Percentiles rank a stretch among this genome's conserved stretches.
Conservation (phyloP, 257 asterid species). For the Prunella vulgaris region DNA sequence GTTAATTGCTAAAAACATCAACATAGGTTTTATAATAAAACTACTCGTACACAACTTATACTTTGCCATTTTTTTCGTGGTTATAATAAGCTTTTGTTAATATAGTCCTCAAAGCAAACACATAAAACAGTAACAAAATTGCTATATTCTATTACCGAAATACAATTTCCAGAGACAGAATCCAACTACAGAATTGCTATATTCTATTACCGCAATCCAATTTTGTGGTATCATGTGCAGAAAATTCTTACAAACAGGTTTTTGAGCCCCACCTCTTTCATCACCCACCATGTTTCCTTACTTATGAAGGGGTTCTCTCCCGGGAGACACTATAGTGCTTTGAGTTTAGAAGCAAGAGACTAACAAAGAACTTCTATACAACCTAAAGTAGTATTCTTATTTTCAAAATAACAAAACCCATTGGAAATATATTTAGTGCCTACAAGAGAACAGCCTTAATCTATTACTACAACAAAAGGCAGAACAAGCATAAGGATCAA, state of each 20-base stretch:
- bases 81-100: no score
- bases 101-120: no score
- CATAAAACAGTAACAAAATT: no score
- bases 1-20: no score
- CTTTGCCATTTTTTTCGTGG: no score
- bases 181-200: no score
- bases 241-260: not conserved
- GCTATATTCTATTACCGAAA: no score
- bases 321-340: not conserved
- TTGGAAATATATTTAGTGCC: no score
- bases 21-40: no score
- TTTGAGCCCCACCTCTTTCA: not conserved
- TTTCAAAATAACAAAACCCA: not conserved
- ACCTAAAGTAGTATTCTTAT: not conserved
- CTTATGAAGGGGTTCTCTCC: not conserved
- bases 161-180: no score
- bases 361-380: not conserved
- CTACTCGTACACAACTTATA: no score
- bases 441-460: not conserved
- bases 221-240: not conserved
- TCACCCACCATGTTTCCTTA: not conserved
- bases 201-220: no score
- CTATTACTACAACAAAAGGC: not conserved
- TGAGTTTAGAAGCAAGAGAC: not conserved
- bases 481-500: not conserved